Evolutionary conservation across 495 filamentous ascomycete genomes (phyloP).

Genomic region (Gamarada debralockiae): DNA sequence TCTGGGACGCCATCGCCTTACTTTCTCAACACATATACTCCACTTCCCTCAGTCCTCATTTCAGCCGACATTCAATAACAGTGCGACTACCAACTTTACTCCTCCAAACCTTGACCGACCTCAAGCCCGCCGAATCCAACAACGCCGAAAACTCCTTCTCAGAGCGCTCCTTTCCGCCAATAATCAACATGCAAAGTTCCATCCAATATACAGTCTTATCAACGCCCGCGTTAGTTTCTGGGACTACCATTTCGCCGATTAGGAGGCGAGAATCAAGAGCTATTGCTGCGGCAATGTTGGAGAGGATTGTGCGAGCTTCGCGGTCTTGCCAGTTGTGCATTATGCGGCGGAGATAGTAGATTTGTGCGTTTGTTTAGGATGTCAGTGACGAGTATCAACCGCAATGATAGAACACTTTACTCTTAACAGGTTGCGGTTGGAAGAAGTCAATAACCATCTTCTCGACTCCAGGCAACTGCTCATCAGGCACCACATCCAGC

Average conservation of each 20-base stretch:
- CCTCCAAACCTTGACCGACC: conserved; percentile 30
- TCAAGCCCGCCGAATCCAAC: conserved; percentile 27
- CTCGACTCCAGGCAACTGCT: conserved; percentile 30
- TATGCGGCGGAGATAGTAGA: conserved; percentile 34
- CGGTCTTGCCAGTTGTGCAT: conserved; percentile 24
- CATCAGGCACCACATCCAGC: conserved; percentile 8
- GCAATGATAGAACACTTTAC: conserved; percentile 19
- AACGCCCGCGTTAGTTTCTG: conserved; percentile 15
- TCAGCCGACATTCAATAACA: conserved; percentile 11
- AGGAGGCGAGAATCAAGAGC: conserved; percentile 25
- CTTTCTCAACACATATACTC: no score
- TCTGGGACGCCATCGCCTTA: no score
- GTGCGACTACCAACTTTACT: conserved; percentile 5
- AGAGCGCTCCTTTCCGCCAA: conserved; percentile 37
- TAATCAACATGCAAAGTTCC: conserved; percentile 34
- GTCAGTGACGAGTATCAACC: background rate
- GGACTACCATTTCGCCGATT: conserved; percentile 30
- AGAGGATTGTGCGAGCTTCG: conserved; percentile 17
- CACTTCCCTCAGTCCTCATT: background rate
- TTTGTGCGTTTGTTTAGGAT: conserved; percentile 20
- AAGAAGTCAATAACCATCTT: conserved; percentile 43
- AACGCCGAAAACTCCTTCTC: conserved; percentile 26
- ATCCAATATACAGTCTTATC: conserved; percentile 30
- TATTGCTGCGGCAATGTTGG: conserved; percentile 20
- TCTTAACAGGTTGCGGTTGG: conserved; percentile 35